Evolutionary conservation across 2,329 filamentous ascomycete species (phyloP).

Genomic region (Epicoccum nigrum): DNA sequence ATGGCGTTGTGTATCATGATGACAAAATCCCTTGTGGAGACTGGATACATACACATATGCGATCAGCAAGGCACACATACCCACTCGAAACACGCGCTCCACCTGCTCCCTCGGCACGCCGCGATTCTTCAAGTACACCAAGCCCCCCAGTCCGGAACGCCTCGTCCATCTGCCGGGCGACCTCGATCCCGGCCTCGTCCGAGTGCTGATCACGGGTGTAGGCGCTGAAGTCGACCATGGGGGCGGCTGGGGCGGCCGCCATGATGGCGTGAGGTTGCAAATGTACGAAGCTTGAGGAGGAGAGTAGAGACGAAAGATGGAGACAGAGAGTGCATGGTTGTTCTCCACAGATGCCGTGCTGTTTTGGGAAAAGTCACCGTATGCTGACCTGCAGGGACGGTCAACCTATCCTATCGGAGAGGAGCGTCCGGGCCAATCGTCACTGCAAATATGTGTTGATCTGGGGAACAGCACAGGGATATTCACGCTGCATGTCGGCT

Average conservation of each 20-base stretch:
- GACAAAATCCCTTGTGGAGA: no score
- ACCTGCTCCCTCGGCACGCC: slow-evolving; percentile 41
- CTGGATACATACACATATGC: no score
- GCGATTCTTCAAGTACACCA: slow-evolving; percentile 52
- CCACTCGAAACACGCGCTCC: slow-evolving; percentile 37
- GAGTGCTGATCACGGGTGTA: slow-evolving; percentile 27
- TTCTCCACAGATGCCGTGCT: not conserved
- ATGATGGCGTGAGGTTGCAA: no score
- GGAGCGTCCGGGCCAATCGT: not conserved
- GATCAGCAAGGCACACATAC: no score
- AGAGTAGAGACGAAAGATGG: not conserved
- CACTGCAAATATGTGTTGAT: no score
- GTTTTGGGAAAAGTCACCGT: not conserved
- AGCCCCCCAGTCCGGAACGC: slow-evolving; percentile 49
- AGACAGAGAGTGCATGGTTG: no score
- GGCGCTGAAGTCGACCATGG: slow-evolving; percentile 38
- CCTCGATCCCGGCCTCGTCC: no score
- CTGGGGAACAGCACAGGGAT: no score
- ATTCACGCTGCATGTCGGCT: no score
- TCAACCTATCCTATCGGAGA: not conserved
- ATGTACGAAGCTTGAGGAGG: not conserved
- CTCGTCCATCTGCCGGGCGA: slow-evolving; percentile 45
- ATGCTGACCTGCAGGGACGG: not conserved
- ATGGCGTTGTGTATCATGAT: no score
- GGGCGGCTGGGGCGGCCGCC: slow-evolving; percentile 35